Evolutionary conservation across 106 monocot genomes (phyloP).

Genomic region (Vanilla planifolia): DNA sequence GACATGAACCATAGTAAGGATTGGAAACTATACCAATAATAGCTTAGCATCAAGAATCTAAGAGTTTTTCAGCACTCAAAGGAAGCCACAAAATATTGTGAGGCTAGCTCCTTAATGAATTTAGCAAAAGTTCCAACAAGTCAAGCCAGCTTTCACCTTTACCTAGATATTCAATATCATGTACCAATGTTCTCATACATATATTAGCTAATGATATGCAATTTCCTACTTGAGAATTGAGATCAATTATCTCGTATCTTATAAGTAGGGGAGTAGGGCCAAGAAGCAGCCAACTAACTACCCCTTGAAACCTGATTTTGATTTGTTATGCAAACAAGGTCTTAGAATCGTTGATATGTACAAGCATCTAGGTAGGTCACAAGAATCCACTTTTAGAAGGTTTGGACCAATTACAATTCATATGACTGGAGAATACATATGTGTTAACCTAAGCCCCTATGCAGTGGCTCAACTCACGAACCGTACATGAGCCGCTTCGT

Average conservation of each 20-base stretch:
- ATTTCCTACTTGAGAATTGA: conserved; percentile 27
- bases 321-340: too few relatives aligned
- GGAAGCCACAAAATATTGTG: too few relatives aligned
- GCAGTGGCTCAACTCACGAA: not conserved
- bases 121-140: too few relatives aligned
- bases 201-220: conserved; percentile 25
- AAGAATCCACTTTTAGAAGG: conserved; percentile 9
- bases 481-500: not conserved
- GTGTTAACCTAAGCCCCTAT: too few relatives aligned
- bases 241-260: conserved; percentile 22
- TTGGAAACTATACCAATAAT: not conserved
- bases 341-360: not conserved
- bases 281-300: not conserved
- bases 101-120: too few relatives aligned
- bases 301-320: not conserved
- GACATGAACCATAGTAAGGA: not conserved
- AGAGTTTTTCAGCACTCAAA: too few relatives aligned
- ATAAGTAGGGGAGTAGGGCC: conserved; percentile 1
- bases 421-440: too few relatives aligned
- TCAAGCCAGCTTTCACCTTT: conserved; percentile 11
- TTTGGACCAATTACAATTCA: conserved; percentile 29
- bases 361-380: not conserved
- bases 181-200: conserved; percentile 31
- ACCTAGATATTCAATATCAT: conserved; percentile 33
- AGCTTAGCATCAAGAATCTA: too few relatives aligned